Evolutionary conservation across 2,329 filamentous ascomycete species (phyloP).

Genomic region (Bisporella sp.): DNA sequence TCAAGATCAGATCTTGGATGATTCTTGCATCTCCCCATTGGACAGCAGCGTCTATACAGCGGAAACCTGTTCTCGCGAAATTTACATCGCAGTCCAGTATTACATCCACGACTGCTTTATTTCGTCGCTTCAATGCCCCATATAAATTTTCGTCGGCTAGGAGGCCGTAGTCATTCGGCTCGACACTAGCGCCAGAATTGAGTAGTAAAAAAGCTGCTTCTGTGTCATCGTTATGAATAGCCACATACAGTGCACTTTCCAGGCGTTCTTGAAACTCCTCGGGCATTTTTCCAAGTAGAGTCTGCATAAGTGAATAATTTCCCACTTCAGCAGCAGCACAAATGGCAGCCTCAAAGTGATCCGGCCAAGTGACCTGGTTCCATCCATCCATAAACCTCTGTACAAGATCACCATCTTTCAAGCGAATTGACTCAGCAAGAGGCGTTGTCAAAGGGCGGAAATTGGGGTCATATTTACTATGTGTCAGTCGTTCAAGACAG

Average conservation of each 20-base stretch:
- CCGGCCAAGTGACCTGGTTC: neutral
- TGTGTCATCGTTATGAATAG: neutral
- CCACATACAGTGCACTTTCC: neutral
- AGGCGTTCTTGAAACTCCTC: neutral
- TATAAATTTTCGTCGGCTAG: neutral
- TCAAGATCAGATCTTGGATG: conserved; percentile 2
- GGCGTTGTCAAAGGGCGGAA: neutral
- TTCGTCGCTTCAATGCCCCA: neutral
- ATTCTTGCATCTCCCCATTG: neutral
- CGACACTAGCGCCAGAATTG: neutral
- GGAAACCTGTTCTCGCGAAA: no score
- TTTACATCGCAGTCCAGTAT: conserved; percentile 1
- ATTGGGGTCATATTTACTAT: neutral
- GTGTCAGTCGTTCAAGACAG: neutral
- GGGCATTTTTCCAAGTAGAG: neutral
- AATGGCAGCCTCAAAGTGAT: conserved; percentile 1
- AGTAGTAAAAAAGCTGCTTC: neutral
- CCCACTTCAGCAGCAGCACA: neutral
- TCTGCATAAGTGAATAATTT: neutral
- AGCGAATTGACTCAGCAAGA: conserved; percentile 1
- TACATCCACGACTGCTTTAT: neutral
- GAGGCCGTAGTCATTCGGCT: neutral
- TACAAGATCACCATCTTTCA: neutral
- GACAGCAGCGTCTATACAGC: neutral
- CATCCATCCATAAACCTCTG: neutral